A percentile compares a stretch with the other conserved stretches of the same genome.
Conservation (phyloP, 495 filamentous ascomycete species). For the Aspergillus campestris region DNA sequence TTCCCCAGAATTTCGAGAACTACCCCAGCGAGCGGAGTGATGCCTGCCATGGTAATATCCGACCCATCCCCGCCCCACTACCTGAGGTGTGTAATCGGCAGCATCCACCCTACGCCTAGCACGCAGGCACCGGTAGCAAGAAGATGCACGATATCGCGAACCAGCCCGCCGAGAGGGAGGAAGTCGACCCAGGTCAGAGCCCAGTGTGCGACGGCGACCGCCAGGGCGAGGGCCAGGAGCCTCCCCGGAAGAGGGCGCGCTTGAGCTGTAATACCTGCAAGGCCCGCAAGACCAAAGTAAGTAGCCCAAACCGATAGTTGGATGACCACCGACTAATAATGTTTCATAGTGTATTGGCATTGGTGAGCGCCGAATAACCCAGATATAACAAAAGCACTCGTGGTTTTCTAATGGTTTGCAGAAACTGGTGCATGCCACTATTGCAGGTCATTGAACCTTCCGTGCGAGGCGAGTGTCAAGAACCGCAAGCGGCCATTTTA, state of each 20-base stretch:
- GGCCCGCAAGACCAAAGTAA: not conserved
- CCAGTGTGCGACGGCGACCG: not conserved
- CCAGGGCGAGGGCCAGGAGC: not conserved
- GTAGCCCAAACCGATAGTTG: not conserved
- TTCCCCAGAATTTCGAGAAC: no score
- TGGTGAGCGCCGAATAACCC: not conserved
- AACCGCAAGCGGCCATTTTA: not conserved
- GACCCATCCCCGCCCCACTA: no score
- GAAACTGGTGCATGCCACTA: not conserved
- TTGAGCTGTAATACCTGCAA: not conserved
- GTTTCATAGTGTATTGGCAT: no score
- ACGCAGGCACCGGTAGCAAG: no score
- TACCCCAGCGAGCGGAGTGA: no score
- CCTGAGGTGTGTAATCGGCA: no score
- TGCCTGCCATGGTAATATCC: no score
- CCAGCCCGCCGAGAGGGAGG: no score
- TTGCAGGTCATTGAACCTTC: not conserved
- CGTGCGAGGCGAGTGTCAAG: not conserved
- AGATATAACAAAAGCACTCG: not conserved
- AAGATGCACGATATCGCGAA: no score
- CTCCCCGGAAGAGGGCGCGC: not conserved
- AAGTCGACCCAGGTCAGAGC: no score
- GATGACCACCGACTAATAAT: no score
- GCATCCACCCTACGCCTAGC: no score
- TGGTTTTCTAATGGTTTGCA: not conserved